Evolutionary conservation across 1,284 basidiomycete species (phyloP), one percentile per base, ranked within the genome.

Genomic region (Ganoderma lucidum): DNA sequence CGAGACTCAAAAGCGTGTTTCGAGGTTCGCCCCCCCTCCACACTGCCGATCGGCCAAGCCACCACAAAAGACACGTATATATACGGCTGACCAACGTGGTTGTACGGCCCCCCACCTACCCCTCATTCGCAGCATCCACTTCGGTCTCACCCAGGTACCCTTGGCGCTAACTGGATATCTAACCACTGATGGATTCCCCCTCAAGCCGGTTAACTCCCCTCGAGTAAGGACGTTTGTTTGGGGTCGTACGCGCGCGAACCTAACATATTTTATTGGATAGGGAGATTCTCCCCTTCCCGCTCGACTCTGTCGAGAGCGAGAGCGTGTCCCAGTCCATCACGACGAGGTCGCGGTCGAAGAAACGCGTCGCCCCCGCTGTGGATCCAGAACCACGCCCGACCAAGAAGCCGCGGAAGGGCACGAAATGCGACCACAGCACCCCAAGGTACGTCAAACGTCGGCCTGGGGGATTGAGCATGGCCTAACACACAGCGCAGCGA

Each of bases 141-240:
- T 39, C 39, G n/a, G 12, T 42, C 59, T 39, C 39, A 39, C 35
- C 39, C 23, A 9, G 10, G 6, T 37, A 39, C 39, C 59, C 37
- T 14, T 41, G 59, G 59, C 59, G 59, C 59, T 61, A 42, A 61
- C 23, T 6, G 14, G 15, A 61, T 42, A 39, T 28, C 59, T 61
- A 61, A 61, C 59, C 59, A 61, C 59, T n/a, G 59, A 61, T 61
- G 59, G 39, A 41, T 61, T 61, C 59, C 59, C 59, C 59, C 59
- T 23, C 39, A n/a, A 61, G 37, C 59, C 59, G 28, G 37, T 12
- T 42, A n/a, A 42, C 59, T 61, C 59, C 59, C 59, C 39, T 61
- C 59, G 59, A 61, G 59, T 61, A 42, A 42, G 59, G 37, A 61
- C 23, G 14, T 41, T 30, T 61, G 12, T 42, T 10, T 30, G 9